Evolutionary conservation across 208 protist species (phyloP).

Genomic region (Vickermania spadyakhi): DNA sequence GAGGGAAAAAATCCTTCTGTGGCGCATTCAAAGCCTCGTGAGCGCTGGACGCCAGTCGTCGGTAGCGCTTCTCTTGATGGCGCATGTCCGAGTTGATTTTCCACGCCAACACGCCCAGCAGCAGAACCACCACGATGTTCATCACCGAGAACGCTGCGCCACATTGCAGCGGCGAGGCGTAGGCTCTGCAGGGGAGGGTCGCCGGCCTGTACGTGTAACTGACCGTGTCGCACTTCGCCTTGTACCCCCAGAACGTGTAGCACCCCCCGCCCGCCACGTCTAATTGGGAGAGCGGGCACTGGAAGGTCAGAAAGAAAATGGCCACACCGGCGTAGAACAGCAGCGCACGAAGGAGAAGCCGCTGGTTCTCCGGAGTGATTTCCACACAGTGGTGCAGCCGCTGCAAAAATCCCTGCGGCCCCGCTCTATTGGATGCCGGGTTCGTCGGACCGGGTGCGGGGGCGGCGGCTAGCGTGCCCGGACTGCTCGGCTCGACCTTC

Average conservation of each 20-base stretch:
- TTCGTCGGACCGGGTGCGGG: neutral
- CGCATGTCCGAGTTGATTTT: conserved; percentile 30
- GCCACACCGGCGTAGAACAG: conserved; percentile 26
- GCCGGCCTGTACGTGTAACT: conserved; percentile 58
- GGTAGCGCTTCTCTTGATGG: conserved; percentile 2
- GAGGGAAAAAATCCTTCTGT: conserved; percentile 6
- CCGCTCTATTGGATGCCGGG: neutral
- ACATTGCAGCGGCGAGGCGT: conserved; percentile 21
- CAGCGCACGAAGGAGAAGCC: conserved; percentile 30
- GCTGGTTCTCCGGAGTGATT: conserved; percentile 23
- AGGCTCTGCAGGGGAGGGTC: conserved; percentile 13
- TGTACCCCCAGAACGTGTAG: conserved; percentile 81
- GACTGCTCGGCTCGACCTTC: neutral
- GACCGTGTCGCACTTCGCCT: conserved; percentile 40
- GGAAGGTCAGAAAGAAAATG: conserved; percentile 52
- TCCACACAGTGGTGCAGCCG: neutral
- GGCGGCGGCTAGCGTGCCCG: neutral
- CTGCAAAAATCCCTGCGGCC: neutral
- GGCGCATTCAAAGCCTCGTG: neutral
- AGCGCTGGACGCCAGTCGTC: neutral
- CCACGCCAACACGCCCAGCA: conserved; percentile 20
- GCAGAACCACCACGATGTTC: conserved; percentile 31
- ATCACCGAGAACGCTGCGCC: conserved; percentile 73
- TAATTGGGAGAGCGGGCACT: conserved; percentile 55
- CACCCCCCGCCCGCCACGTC: conserved; percentile 51